These are phyloP conservation scores for Holtermannia corniformis DNA, from an alignment of 768 basidiomycete species.

Conservation along the genomic window DNA sequence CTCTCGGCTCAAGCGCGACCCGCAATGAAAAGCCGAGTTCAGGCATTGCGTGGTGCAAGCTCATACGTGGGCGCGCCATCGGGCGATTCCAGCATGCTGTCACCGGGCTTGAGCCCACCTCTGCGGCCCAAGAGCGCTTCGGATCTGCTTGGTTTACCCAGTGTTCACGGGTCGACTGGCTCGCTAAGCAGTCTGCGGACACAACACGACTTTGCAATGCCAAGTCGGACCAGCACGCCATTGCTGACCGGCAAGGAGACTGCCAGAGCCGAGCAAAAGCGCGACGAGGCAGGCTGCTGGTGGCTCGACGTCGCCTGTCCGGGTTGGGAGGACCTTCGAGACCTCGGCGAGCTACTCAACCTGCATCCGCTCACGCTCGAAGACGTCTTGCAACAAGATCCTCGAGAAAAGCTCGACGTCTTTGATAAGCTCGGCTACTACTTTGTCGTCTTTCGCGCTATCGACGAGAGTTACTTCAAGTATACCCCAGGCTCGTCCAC, in stretches of 20 bases:
- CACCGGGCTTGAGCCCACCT: neutral
- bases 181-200: slow-evolving; percentile 10
- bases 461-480: slow-evolving; percentile 52
- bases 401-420: slow-evolving; percentile 80
- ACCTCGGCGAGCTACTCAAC: slow-evolving; percentile 76
- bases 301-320: slow-evolving; percentile 85
- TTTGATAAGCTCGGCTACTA: slow-evolving; percentile 86
- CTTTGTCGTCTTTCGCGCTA: slow-evolving; percentile 75
- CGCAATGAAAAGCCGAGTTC: slow-evolving; percentile 12
- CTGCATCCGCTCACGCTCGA: slow-evolving; percentile 88
- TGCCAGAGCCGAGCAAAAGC: neutral
- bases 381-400: slow-evolving; percentile 83
- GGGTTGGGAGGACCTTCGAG: slow-evolving; percentile 75
- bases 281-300: slow-evolving; percentile 49
- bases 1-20: slow-evolving; percentile 9
- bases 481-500: slow-evolving; percentile 38
- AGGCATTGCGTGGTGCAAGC: slow-evolving; percentile 10
- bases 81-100: neutral
- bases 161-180: slow-evolving; percentile 7
- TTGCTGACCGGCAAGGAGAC: neutral
- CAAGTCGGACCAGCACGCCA: slow-evolving; percentile 1
- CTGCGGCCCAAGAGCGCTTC: slow-evolving; percentile 33
- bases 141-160: slow-evolving; percentile 30
- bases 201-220: slow-evolving; percentile 1
- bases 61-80: neutral